Evolutionary conservation across 805 yeast species (phyloP).

Genomic region (Cyberlindnera mississippiensis): DNA sequence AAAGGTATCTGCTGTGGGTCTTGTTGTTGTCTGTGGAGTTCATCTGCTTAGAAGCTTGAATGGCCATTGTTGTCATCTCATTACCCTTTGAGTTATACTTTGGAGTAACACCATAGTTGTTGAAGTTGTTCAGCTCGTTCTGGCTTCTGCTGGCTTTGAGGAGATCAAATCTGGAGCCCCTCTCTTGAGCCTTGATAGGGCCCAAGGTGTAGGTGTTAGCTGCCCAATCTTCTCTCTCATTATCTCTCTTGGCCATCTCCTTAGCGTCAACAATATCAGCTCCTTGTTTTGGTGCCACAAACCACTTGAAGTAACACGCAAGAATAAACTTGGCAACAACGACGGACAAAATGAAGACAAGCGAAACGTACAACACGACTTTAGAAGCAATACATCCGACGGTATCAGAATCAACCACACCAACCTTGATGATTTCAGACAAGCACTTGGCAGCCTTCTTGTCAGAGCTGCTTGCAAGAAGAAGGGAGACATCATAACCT

Average conservation of each 20-base stretch:
- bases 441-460: constrained; percentile 77
- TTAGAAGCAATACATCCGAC: constrained; percentile 92
- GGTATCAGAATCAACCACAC: constrained; percentile 81
- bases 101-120: constrained; percentile 12
- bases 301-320: constrained; percentile 90
- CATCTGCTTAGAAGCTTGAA: constrained; percentile 45
- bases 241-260: constrained; percentile 58
- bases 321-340: constrained; percentile 73
- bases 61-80: constrained; percentile 54
- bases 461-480: constrained; percentile 60
- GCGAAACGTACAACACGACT: constrained; percentile 74
- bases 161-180: constrained; percentile 31
- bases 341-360: constrained; percentile 79
- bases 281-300: constrained; percentile 75
- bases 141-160: constrained; percentile 34
- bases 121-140: constrained; percentile 18
- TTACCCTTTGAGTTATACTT: constrained; percentile 22
- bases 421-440: constrained; percentile 82
- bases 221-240: constrained; percentile 82
- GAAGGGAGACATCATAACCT: constrained; percentile 80
- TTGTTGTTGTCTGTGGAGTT: constrained; percentile 10
- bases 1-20: constrained; percentile 11
- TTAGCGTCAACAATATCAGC: constrained; percentile 58
- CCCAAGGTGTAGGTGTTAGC: constrained; percentile 53
- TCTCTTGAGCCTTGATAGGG: constrained; percentile 43